Evolutionary conservation across 2,329 filamentous ascomycete species (phyloP).

Genomic region (Zasmidium cellare): DNA sequence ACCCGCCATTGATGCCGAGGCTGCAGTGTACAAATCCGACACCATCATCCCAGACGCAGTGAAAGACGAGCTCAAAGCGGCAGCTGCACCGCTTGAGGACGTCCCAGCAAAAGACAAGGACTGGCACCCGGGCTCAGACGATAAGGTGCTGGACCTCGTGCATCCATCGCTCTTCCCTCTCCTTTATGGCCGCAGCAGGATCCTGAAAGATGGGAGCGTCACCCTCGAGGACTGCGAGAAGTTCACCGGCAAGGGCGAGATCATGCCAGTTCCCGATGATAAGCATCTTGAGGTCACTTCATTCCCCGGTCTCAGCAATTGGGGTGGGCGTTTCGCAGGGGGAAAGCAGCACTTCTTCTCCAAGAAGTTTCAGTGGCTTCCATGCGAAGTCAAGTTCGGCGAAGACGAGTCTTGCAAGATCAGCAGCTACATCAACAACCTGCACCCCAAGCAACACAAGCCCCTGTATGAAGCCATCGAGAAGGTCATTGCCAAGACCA

Average conservation of each 20-base stretch:
- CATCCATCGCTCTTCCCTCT: constrained; percentile 66
- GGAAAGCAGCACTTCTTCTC: constrained; percentile 20
- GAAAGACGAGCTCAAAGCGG: constrained; percentile 43
- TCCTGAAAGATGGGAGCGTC: constrained; percentile 37
- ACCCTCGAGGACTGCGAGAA: constrained; percentile 32
- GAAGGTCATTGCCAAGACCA: constrained; percentile 22
- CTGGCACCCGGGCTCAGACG: constrained; percentile 61
- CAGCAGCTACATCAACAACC: constrained; percentile 35
- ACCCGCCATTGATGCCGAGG: constrained; percentile 47
- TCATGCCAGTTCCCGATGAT: constrained; percentile 18
- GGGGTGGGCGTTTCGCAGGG: neutral
- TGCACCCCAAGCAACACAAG: constrained; percentile 26
- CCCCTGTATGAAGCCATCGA: constrained; percentile 28
- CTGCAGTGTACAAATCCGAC: constrained; percentile 57
- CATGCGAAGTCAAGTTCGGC: constrained; percentile 25
- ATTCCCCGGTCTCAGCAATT: constrained; percentile 1
- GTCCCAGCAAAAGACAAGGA: constrained; percentile 43
- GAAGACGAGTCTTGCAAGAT: constrained; percentile 19
- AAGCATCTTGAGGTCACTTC: constrained; percentile 8
- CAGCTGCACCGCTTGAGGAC: constrained; percentile 52
- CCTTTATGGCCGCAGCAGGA: constrained; percentile 51
- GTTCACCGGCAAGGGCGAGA: constrained; percentile 34
- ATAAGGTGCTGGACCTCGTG: constrained; percentile 61
- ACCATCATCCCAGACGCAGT: constrained; percentile 41
- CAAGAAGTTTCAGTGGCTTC: constrained; percentile 31